A percentile compares a stretch with the other conserved stretches of the same genome.
phyloP scores from a whole-genome alignment of 148 eudicot species.

The Polygonum maritimum region DNA sequence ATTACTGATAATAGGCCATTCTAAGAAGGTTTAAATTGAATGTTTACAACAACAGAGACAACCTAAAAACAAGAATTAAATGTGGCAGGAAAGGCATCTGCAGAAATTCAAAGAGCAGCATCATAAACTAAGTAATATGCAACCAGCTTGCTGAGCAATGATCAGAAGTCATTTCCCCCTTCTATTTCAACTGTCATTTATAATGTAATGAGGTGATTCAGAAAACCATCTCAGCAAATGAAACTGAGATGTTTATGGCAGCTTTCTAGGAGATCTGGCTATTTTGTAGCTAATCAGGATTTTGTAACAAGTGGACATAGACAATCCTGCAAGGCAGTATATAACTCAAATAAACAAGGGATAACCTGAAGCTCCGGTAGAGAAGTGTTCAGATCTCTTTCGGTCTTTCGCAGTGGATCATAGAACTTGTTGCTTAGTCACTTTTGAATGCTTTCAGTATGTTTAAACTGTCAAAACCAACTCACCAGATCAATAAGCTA shows the following conservation, averaged over 20 bases:
- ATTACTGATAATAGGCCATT: too few relatives aligned
- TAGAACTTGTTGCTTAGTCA: not conserved
- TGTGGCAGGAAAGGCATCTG: not conserved
- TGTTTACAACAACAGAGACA: not conserved
- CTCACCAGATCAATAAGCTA: not conserved
- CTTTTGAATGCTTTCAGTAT: not conserved
- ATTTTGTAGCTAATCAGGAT: not conserved
- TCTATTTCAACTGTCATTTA: not conserved
- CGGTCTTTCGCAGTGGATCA: not conserved
- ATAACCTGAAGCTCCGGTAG: not conserved
- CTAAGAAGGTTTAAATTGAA: not conserved
- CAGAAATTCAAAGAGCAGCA: not conserved
- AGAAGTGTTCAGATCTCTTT: not conserved
- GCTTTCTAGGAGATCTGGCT: not conserved
- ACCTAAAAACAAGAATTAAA: not conserved
- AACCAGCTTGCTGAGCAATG: not conserved
- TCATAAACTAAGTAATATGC: not conserved
- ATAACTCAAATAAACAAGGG: not conserved
- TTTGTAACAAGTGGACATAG: not conserved
- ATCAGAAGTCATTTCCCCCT: not conserved
- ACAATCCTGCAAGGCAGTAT: not conserved
- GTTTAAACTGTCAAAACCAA: not conserved
- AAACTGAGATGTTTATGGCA: not conserved
- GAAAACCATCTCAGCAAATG: too few relatives aligned
- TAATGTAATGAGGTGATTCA: too few relatives aligned